phyloP scores from a whole-genome alignment of 2,329 filamentous ascomycete species.

The Ramularia collo-cygni region DNA sequence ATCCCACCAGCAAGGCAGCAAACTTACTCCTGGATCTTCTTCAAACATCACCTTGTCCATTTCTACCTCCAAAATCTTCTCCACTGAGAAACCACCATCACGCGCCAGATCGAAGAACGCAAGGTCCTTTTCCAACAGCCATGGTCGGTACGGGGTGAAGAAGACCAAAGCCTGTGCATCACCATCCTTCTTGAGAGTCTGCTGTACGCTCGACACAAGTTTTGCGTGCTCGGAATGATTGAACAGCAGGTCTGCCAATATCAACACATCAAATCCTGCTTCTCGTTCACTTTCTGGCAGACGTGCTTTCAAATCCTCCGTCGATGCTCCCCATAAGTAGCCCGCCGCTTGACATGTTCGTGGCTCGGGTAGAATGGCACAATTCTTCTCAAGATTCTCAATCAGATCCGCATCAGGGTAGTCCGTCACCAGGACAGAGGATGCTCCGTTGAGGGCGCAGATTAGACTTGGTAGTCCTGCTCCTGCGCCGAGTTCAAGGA shows the following conservation, averaged over 20 bases:
- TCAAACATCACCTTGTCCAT: conserved; percentile 87
- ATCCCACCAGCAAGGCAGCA: background rate
- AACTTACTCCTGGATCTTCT: conserved; percentile 66
- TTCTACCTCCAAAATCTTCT: conserved; percentile 71
- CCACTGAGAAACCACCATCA: conserved; percentile 64
- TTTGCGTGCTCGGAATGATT: conserved; percentile 81
- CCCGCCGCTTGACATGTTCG: conserved; percentile 46
- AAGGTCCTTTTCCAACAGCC: conserved; percentile 78
- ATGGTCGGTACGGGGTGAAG: conserved; percentile 90
- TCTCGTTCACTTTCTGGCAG: conserved; percentile 38
- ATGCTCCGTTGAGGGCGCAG: conserved; percentile 64
- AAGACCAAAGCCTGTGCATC: conserved; percentile 71
- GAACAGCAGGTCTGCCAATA: conserved; percentile 85
- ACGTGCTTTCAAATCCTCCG: conserved; percentile 51
- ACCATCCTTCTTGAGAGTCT: conserved; percentile 53
- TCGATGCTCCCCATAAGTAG: conserved; percentile 74
- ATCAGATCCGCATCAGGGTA: conserved; percentile 83
- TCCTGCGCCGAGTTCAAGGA: conserved; percentile 84
- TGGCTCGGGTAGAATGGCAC: conserved; percentile 36
- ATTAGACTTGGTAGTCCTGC: conserved; percentile 71
- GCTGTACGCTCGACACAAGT: conserved; percentile 63
- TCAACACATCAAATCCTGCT: conserved; percentile 65
- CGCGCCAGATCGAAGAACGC: conserved; percentile 75
- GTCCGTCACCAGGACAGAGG: conserved; percentile 68
- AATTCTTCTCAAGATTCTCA: conserved; percentile 63